Evolutionary conservation across 2,329 filamentous ascomycete genomes (phyloP), one percentile per base, ranked within the genome.

Genomic region (Aureobasidium sp.): DNA sequence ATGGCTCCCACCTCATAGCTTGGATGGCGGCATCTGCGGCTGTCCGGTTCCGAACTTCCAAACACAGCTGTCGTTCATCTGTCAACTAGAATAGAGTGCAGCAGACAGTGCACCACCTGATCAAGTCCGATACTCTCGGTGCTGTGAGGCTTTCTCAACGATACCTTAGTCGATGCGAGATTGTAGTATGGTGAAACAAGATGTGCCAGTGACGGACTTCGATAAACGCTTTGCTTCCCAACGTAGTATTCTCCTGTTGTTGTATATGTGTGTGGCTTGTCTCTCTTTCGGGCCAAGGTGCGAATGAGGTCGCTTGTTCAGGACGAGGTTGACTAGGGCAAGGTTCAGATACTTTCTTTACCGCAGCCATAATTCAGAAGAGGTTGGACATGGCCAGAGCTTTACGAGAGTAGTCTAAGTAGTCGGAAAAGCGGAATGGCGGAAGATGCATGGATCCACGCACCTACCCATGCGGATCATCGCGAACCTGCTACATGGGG

Each of bases 401-500:
- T 57, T 57, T 57, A 45, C 16, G 30, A 57, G 21, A 42, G 27
- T 14, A 41, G 50, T 34, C 8, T 9, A 6, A 14, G 34, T 30
- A 39, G 49, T 51, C 49, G 49, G 50, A 30, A 42, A 27, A 39
- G 34, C 53, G 53, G 53, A 42, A 54, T 36, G 21, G n/a, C 53
- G 53, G 53, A 27, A 57, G 39, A 32, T 25, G 53, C 39, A 57
- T 57, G 39, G 39, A 57, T 34, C 53, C 21, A 57, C 44, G 39
- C n/a, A 57, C 29, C 11, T 45, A 45, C 41, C 25, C 27, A 57
- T 16, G 53, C 30, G 41, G 39, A 57, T 57, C 16, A 42, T 41
- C 36, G 27, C 27, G n/a, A 45, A 57, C n/a, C 53, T 57, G 53
- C 45, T 45, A 57, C 39, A 41, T 57, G 53, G 53, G 41, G 53